phyloP scores from a whole-genome alignment of 1,139 yeast genomes.

The Meyerozyma smithsonii region DNA sequence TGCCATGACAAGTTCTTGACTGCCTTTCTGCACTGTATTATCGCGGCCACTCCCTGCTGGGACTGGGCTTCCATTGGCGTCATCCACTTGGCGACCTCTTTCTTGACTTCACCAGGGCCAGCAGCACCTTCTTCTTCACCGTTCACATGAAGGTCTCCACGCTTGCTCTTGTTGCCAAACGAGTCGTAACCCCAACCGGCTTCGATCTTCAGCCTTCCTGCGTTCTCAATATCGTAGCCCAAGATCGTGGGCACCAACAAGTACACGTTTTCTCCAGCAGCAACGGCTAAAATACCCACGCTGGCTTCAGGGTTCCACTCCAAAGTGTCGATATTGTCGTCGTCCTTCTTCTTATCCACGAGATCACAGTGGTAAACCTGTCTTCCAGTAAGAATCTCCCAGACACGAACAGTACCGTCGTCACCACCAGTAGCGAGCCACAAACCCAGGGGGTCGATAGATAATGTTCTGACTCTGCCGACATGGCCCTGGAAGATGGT shows the following conservation, averaged over 20 bases:
- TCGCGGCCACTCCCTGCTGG: constrained; percentile 64
- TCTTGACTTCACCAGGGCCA: constrained; percentile 34
- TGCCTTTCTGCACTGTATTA: constrained; percentile 64
- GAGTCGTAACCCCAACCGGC: constrained; percentile 91
- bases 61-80: constrained; percentile 67
- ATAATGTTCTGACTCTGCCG: constrained; percentile 75
- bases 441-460: constrained; percentile 84
- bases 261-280: constrained; percentile 77
- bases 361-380: constrained; percentile 70
- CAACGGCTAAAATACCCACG: constrained; percentile 74
- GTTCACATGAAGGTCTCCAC: constrained; percentile 42
- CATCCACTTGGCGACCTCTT: constrained; percentile 76
- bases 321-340: constrained; percentile 75
- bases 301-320: constrained; percentile 86
- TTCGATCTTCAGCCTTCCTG: constrained; percentile 74
- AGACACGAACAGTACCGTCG: constrained; percentile 90
- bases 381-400: constrained; percentile 96
- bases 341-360: constrained; percentile 49
- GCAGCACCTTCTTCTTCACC: constrained; percentile 37
- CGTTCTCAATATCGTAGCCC: constrained; percentile 82
- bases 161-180: constrained; percentile 50
- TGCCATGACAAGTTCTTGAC: constrained; percentile 92
- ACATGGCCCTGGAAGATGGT: constrained; percentile 80
- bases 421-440: constrained; percentile 98
- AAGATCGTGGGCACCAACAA: constrained; percentile 86